Evolutionary conservation across 2,329 filamentous ascomycete genomes (phyloP).

Genomic region (Cladosporium sp.): DNA sequence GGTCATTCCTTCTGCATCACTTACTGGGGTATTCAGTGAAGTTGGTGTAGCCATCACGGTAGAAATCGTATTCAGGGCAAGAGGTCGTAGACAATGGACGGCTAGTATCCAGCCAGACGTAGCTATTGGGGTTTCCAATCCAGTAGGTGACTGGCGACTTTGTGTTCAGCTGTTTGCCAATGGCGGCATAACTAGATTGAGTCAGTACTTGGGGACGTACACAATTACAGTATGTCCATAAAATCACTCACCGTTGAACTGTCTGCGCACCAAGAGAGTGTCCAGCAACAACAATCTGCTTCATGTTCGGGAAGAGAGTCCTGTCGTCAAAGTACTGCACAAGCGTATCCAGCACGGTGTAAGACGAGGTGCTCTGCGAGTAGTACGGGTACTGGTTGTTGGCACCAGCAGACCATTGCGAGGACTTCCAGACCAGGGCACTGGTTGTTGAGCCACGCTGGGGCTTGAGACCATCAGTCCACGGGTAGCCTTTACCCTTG

Average conservation of each 20-base stretch:
- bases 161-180: slow-evolving; percentile 32
- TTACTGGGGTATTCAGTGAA: slow-evolving; percentile 32
- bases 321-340: slow-evolving; percentile 38
- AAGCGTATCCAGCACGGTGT: slow-evolving; percentile 39
- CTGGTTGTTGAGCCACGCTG: slow-evolving; percentile 35
- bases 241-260: slow-evolving; percentile 33
- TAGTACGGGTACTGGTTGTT: slow-evolving; percentile 39
- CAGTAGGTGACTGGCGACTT: slow-evolving; percentile 34
- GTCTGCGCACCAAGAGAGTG: slow-evolving; percentile 40
- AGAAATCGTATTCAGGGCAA: slow-evolving; percentile 38
- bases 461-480: slow-evolving; percentile 30
- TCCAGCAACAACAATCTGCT: slow-evolving; percentile 40
- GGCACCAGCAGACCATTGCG: slow-evolving; percentile 38
- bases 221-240: neutral
- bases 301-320: slow-evolving; percentile 37
- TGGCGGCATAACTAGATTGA: slow-evolving; percentile 25
- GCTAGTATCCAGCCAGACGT: slow-evolving; percentile 35
- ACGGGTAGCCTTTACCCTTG: slow-evolving; percentile 39
- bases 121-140: slow-evolving; percentile 40
- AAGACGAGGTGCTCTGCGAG: slow-evolving; percentile 33
- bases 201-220: neutral
- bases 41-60: slow-evolving; percentile 38
- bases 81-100: slow-evolving; percentile 33
- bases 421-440: slow-evolving; percentile 38
- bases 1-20: neutral